These are phyloP conservation scores for Dysphania ambrosioides DNA, from an alignment of 148 eudicot genomes.

Conservation along the genomic window DNA sequence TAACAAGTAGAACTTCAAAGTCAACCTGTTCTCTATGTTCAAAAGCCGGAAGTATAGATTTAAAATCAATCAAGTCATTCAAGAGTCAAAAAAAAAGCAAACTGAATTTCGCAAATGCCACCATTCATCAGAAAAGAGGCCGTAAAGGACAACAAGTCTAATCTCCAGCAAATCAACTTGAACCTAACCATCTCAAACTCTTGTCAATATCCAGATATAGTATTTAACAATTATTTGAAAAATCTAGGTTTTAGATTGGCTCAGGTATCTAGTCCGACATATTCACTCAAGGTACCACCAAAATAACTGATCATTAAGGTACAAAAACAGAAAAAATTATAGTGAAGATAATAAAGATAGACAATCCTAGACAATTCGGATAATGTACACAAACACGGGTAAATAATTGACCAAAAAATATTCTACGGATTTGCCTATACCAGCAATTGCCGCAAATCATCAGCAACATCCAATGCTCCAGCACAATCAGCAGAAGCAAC, in stretches of 20 bases:
- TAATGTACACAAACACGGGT: neutral
- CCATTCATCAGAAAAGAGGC: neutral
- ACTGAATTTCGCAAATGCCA: neutral
- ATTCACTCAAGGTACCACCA: neutral
- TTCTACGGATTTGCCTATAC: slow-evolving; percentile 31
- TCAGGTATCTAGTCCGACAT: neutral
- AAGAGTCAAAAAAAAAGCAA: neutral
- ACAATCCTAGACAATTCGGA: neutral
- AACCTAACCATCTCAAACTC: neutral
- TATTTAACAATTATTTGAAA: neutral
- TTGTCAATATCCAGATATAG: neutral
- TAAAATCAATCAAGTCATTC: neutral
- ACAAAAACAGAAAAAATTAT: neutral
- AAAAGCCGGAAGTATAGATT: neutral
- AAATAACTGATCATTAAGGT: neutral
- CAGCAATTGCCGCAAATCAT: slow-evolving; percentile 91
- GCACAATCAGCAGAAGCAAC: slow-evolving; percentile 94
- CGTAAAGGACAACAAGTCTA: neutral
- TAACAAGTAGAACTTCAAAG: neutral
- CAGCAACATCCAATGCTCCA: slow-evolving; percentile 93
- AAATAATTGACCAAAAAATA: neutral
- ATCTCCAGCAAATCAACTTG: too few relatives aligned
- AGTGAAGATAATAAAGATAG: neutral
- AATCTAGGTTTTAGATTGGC: neutral
- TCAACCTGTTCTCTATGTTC: neutral